Evolutionary conservation across 2,329 filamentous ascomycete genomes (phyloP), one percentile per base, ranked within the genome.

Genomic region (Didymella keratinophila): DNA sequence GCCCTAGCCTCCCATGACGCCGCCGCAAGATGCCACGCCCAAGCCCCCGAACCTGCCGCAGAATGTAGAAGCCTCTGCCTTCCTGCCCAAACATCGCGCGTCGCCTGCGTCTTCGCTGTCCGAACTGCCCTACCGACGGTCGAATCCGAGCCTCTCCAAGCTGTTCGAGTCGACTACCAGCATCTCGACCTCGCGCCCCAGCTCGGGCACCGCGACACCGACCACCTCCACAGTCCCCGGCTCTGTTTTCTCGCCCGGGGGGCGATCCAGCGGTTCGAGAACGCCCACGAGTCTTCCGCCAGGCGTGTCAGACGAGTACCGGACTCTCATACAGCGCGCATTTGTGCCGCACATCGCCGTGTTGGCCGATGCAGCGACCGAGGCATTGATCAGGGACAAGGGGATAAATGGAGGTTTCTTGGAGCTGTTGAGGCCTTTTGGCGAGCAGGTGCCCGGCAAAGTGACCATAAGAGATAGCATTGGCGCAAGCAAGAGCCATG

Each of bases 311-410:
- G 83, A 86, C 62, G 86, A 88, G 70, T 80, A 83, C 49, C 79
- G 85, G 55, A 83, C 83, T 30, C 80, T 97, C 48, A 89, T 98
- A 42, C 82, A 96, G 52, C 89, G 89, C 58, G 89, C 93, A 2
- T 97, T 97, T 74, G 91, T 94, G 14, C 96, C 95, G 1, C 91
- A 95, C 63, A 87, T 99, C 44, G 91, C 91, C 7, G 86, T 99
- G 27, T 89, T 93, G 67, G 87, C 92, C n/a, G 97, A 94, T 14
- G 81, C 85, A 16, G 94, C 98, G 72, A 95, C 92, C 0, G 90
- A 97, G 71, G 85, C 89, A 56, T 79, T 99, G 58, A 84, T 93
- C 53, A 84, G 83, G 58, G 88, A 90, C 63, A 99, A 99, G 78
- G 96, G 96, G 0, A 91, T 98, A 65, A 82, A 86, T 37, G 84